Evolutionary conservation across 257 asterid genomes (phyloP), one percentile per base, ranked within the genome.

Genomic region (Thymus quinquecostatus): DNA sequence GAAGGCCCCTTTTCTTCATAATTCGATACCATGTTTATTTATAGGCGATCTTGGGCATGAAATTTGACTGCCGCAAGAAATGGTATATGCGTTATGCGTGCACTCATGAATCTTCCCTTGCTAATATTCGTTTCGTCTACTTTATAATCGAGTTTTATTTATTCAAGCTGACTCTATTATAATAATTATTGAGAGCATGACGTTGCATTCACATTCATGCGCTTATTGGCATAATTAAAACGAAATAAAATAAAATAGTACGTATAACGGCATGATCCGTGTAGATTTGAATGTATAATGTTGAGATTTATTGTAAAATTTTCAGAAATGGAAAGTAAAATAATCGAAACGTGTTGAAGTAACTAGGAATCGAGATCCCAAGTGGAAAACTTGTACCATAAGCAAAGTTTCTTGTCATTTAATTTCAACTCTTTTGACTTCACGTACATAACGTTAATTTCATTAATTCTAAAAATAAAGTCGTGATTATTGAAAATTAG

Each of bases 41-140:
- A 61, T 75, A 54, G 69, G 27, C 32, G 69, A 48, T 45, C 40
- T 56, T 21, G 5, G 61, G 28, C 41, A 54, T 60, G 69, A 34
- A 63, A 53, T 4, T 44, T 49, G 45, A 41, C 64, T 34, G 33
- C 72, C 32, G 72, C 13, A 40, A 33, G 69, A 78, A 68, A 68
- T 6, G 74, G 79, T 49, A 70, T 74, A 74, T 78, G 72, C 79
- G 50, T 47, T 69, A 69, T 73, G 69, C 76, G 58, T 47, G 63
- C 11, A 11, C 64, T 28, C 40, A 38, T 61, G 6, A 28, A 32
- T 61, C 54, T 21, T 21, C 21, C 21, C 21, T 21, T 21, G 21
- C 21, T 21, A 21, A 21, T 21, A 21, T 0, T 21, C 21, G 21
- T 21, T 21, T 21, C 21, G 21, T 21, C 21, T 21, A 21, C 21